Percentiles rank a stretch among this genome's conserved stretches.
Evolutionary conservation across 2,329 filamentous ascomycete genomes (phyloP).

Genomic region (Blastomyces emzantsi): DNA sequence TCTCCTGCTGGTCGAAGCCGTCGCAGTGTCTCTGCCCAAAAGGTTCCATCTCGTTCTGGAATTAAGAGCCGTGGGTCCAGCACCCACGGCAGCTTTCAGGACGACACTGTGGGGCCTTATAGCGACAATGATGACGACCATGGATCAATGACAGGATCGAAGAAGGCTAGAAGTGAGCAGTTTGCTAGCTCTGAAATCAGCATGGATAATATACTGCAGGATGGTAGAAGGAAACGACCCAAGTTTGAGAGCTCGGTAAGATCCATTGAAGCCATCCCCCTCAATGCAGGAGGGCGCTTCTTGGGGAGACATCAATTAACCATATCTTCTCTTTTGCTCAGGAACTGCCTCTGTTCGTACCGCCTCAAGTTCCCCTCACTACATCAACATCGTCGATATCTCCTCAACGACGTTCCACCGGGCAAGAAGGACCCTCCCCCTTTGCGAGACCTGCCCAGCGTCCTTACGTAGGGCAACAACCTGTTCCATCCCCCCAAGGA

Average conservation of each 20-base stretch:
- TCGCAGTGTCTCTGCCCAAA: constrained; percentile 71
- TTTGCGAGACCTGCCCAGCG: constrained; percentile 69
- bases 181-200: constrained; percentile 95
- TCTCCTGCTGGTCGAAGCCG: constrained; percentile 65
- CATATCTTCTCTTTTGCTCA: constrained; percentile 34
- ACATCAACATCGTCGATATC: constrained; percentile 98
- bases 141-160: constrained; percentile 60
- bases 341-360: constrained; percentile 93
- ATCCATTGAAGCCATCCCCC: constrained; percentile 17
- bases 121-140: constrained; percentile 80
- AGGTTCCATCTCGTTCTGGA: constrained; percentile 56
- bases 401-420: constrained; percentile 73
- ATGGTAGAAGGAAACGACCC: constrained; percentile 85
- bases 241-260: constrained; percentile 97
- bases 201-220: constrained; percentile 95
- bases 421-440: constrained; percentile 60
- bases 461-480: constrained; percentile 66
- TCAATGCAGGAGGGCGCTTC: not conserved
- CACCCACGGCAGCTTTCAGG: constrained; percentile 49
- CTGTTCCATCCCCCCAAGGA: constrained; percentile 76
- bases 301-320: constrained; percentile 2
- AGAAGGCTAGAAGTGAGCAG: constrained; percentile 69
- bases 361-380: constrained; percentile 83
- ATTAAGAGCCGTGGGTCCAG: constrained; percentile 60
- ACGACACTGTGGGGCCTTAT: constrained; percentile 66